These are phyloP conservation scores for Plasmodium relictum DNA, from an alignment of 169 alveolate species.

Conservation along the genomic window DNA sequence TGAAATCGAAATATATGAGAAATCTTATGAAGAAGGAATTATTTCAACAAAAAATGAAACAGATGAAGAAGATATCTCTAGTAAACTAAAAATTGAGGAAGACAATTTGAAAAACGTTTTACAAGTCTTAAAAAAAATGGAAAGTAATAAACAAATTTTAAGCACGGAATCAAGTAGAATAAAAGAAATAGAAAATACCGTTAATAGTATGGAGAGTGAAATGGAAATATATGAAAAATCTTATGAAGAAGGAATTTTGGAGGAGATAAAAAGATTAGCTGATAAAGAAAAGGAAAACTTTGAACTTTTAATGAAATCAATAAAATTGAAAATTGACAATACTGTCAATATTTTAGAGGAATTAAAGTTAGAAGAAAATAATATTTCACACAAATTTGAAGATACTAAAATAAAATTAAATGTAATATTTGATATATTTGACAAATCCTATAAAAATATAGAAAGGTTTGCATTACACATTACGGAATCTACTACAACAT, in stretches of 20 bases:
- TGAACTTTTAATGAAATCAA: background rate
- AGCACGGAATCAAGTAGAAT: slow-evolving; percentile 1
- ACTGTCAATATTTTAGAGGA: no score
- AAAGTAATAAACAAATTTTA: background rate
- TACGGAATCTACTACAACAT: no score
- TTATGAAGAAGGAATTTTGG: slow-evolving; percentile 36
- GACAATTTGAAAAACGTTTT: background rate
- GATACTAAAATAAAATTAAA: no score
- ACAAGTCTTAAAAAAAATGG: background rate
- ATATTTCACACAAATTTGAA: no score
- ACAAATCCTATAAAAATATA: no score
- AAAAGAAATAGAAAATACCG: background rate
- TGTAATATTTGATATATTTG: no score
- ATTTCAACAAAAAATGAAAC: background rate
- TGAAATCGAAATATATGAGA: no score
- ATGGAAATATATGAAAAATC: slow-evolving; percentile 7
- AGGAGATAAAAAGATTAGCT: slow-evolving; percentile 16
- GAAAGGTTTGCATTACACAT: no score
- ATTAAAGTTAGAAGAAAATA: no score
- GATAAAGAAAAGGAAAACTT: background rate
- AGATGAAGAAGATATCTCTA: background rate
- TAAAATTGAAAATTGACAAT: background rate
- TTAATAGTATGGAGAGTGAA: slow-evolving; percentile 14
- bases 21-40: no score
- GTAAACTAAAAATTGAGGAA: background rate